Conservation (phyloP, 306 rosid genomes). For the Cucumis cinereus region DNA sequence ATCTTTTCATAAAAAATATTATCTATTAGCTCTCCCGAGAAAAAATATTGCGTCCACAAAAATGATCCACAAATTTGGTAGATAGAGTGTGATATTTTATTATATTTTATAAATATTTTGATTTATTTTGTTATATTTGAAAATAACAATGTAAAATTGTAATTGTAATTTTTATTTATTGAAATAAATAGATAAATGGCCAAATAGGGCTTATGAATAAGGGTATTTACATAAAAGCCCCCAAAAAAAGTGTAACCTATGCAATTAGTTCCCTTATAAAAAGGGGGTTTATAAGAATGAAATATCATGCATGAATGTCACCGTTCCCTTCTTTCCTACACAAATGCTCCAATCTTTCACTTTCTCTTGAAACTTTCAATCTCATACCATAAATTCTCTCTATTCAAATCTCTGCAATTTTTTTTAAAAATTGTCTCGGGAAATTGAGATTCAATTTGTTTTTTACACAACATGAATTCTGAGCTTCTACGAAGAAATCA, state of each 20-base stretch:
- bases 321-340: neutral
- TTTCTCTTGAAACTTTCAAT: neutral
- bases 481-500: conserved; percentile 39
- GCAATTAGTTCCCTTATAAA: neutral
- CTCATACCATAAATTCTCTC: neutral
- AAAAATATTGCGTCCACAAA: no score
- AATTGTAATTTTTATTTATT: no score
- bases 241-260: neutral
- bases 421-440: neutral
- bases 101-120: no score
- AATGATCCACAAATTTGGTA: no score
- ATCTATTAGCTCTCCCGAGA: no score
- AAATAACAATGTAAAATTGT: no score
- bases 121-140: no score
- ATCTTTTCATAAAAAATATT: no score
- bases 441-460: neutral
- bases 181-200: no score
- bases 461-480: conserved; percentile 11
- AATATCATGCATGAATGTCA: conserved; percentile 42
- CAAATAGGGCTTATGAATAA: neutral
- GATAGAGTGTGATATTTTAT: no score
- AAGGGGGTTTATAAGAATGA: neutral
- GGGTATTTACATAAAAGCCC: neutral
- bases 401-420: neutral
- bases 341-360: neutral